Base-by-base conservation (phyloP, 179 eudicot species). In the Gypsophila paniculata region DNA sequence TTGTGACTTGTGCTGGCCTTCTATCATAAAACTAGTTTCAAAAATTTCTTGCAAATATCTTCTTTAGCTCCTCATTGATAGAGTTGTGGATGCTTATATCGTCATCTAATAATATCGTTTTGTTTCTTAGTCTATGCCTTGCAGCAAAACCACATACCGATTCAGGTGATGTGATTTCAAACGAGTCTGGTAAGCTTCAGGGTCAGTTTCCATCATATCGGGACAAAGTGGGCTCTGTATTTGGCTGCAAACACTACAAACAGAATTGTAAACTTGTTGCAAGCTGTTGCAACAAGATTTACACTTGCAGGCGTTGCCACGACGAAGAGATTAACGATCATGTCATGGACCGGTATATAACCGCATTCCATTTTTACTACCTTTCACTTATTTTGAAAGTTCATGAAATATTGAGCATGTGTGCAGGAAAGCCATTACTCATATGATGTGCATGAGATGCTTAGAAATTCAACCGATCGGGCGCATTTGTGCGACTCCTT, bases 381-480 rank as follows among this genome's bases (percentile, higher is more conserved):
- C 54, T 17, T 21, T 49, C 15, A 48, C 58, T 61, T 59, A 46
- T 72, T 46, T 51, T 14, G 48, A 74, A 15, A 29, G 59, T 69
- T 70, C 62, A 61, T 75, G 23, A 61, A 67, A 39, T 29, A 55
- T 58, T 68, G 36, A 70, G 42, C 71, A 29, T 36, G 51, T 72
- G 53, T 81, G 78, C 96, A 94, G 99, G 83, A 90, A 90, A 84
- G 75, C 87, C 71, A 87, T 83, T 19, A 80, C 85, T 67, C 77
- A 88, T 59, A 94, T 94, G 97, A 90, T 92, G 96, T 94, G 99
- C 84, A 94, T 94, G 99, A 78, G 83, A 69, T 94, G 99, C 81
- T 82, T 94, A 80, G 81, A 68, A 57, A 82, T 90, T 71, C 99
- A 94, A 78, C 93, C 96, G 66, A 77, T 94, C 60, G 82, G 89